phyloP scores from a whole-genome alignment of 257 asterid genomes.

The Nicotiana obtusifolia region DNA sequence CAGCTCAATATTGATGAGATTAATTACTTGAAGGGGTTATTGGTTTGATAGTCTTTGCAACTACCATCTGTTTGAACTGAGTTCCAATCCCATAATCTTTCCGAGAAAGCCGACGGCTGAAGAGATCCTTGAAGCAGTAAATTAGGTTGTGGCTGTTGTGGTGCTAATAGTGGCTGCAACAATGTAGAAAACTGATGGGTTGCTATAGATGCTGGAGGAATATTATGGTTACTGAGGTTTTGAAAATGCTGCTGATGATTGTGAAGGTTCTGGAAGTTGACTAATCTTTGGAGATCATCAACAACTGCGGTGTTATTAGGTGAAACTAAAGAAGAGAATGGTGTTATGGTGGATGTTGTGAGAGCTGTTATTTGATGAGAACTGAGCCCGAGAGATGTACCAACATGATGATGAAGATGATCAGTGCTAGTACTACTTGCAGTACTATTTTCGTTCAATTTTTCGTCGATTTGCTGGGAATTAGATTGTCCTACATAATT shows the following conservation, averaged over 20 bases:
- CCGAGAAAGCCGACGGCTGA: constrained; percentile 33
- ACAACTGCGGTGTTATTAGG: constrained; percentile 11
- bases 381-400: constrained; percentile 39
- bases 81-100: constrained; percentile 88
- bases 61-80: constrained; percentile 13
- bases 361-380: constrained; percentile 36
- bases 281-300: constrained; percentile 72
- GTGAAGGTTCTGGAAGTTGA: constrained; percentile 34
- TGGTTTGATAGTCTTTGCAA: neutral
- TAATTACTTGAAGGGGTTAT: constrained; percentile 5
- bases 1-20: neutral
- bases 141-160: neutral
- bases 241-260: constrained; percentile 19
- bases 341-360: constrained; percentile 1
- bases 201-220: neutral
- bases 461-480: constrained; percentile 24
- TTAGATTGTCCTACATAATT: neutral
- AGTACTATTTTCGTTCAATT: constrained; percentile 37
- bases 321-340: constrained; percentile 20
- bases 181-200: constrained; percentile 20
- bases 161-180: constrained; percentile 9
- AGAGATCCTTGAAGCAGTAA: constrained; percentile 24
- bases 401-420: constrained; percentile 5
- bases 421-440: constrained; percentile 43
- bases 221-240: constrained; percentile 20